Evolutionary conservation across 768 basidiomycete species (phyloP).

Genomic region (Rhizopogon salebrosus): DNA sequence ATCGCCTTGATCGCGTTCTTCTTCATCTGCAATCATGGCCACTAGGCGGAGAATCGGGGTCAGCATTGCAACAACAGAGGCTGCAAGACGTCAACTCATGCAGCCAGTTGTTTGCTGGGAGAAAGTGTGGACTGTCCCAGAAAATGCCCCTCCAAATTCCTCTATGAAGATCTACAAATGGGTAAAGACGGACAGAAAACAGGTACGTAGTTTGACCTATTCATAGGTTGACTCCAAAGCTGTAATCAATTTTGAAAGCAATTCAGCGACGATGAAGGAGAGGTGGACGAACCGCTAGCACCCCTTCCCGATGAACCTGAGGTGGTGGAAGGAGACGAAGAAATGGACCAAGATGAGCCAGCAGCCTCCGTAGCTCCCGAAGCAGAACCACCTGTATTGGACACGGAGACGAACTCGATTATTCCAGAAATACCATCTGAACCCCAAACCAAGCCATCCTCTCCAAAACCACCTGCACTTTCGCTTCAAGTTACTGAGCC

Average conservation of each 20-base stretch:
- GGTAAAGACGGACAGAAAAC: constrained; percentile 75
- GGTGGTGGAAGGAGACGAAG: constrained; percentile 69
- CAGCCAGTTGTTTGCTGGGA: constrained; percentile 88
- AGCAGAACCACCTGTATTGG: constrained; percentile 27
- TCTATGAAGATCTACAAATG: constrained; percentile 68
- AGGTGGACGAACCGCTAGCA: constrained; percentile 72
- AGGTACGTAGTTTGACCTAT: constrained; percentile 40
- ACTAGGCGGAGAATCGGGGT: constrained; percentile 75
- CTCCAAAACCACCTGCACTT: constrained; percentile 62
- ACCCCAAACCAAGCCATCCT: constrained; percentile 54
- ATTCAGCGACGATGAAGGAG: constrained; percentile 84
- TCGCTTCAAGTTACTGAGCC: constrained; percentile 47
- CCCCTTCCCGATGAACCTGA: constrained; percentile 78
- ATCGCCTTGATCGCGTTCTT: neutral
- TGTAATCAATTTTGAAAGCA: constrained; percentile 43
- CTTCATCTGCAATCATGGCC: constrained; percentile 41
- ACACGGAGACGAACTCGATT: constrained; percentile 31
- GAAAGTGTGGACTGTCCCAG: constrained; percentile 64
- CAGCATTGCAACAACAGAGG: constrained; percentile 71
- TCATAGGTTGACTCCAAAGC: neutral
- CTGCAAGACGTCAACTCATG: constrained; percentile 80
- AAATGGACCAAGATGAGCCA: constrained; percentile 65
- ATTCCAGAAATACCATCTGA: constrained; percentile 41
- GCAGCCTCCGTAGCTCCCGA: constrained; percentile 36
- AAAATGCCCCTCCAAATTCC: constrained; percentile 48